Base-by-base conservation (phyloP, 352 stramenopile genomes). In the Saprolegnia diclina region DNA sequence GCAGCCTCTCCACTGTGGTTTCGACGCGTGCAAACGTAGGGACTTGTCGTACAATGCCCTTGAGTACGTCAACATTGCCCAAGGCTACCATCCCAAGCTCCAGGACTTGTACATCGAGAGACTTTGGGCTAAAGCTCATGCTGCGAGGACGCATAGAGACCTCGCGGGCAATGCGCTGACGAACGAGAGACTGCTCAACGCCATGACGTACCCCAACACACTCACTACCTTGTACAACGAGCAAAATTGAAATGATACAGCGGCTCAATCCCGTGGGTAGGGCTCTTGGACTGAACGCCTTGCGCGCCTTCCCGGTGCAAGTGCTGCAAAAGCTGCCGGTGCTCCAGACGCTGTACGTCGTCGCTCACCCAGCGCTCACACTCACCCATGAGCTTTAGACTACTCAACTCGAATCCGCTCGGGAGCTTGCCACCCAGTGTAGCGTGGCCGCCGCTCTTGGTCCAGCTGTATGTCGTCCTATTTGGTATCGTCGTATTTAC, bases 321-420 rank as follows among this genome's bases (percentile, higher is more conserved):
- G 65, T 54, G 19, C 65, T 80, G 5, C 38, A 72, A n/a, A n/a
- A n/a, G 37, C 53, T 80, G 14, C 59, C 77, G 29, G 53, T 59
- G 0, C 75, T 80, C 46, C 71, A 76, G 42, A 74, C 75, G 2
- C 65, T 80, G 14, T 77, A 65, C 35, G 71, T 76, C 1, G 71
- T 67, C 4, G n/a, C 24, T 0, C 69, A 35, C n/a, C n/a, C n/a
- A n/a, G n/a, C n/a, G n/a, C n/a, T n/a, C n/a, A n/a, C n/a, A n/a
- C n/a, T n/a, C n/a, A n/a, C n/a, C n/a, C n/a, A n/a, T n/a, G n/a
- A n/a, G n/a, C n/a, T 64, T 76, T 59, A 59, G 52, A 4, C 13
- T 59, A 14, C 9, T 59, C 3, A 26, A 14, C 52, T 1, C 11
- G 11, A 59, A 74, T 78, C 71, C 66, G 73, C 54, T 56, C 54